Evolutionary conservation across 2,329 filamentous ascomycete genomes (phyloP).

Genomic region (Fusarium bulbicola): DNA sequence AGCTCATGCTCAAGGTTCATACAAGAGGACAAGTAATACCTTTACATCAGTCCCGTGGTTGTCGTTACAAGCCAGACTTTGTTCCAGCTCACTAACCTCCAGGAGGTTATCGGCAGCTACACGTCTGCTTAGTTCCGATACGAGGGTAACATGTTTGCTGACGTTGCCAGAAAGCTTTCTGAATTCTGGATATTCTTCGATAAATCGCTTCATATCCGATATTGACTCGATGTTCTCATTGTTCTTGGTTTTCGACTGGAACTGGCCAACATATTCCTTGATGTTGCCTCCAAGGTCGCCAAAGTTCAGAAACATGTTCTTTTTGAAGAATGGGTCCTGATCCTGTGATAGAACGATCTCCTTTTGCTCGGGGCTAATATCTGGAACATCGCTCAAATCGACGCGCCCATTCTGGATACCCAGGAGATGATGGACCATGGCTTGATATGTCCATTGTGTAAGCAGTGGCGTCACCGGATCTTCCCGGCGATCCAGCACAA

Average conservation of each 20-base stretch:
- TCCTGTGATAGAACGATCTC: constrained; percentile 97
- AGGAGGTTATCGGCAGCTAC: constrained; percentile 87
- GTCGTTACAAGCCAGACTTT: constrained; percentile 96
- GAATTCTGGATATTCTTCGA: constrained; percentile 98
- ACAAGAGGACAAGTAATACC: constrained; percentile 56
- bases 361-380: constrained; percentile 84
- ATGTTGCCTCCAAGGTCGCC: constrained; percentile 95
- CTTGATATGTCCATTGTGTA: constrained; percentile 99
- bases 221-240: constrained; percentile 97
- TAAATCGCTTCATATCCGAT: constrained; percentile 98
- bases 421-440: constrained; percentile 98
- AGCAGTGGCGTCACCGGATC: constrained; percentile 94
- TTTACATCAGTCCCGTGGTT: constrained; percentile 93
- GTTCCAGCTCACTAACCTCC: constrained; percentile 97
- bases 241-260: constrained; percentile 96
- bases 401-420: constrained; percentile 97
- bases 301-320: constrained; percentile 99
- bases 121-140: constrained; percentile 89
- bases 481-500: constrained; percentile 90
- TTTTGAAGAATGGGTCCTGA: constrained; percentile 98
- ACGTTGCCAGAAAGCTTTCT: constrained; percentile 97
- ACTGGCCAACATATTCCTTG: constrained; percentile 98
- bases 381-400: constrained; percentile 83
- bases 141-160: constrained; percentile 96
- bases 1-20: constrained; percentile 19